Evolutionary conservation across 2,329 filamentous ascomycete species (phyloP).

Genomic region (Pyrenochaeta sp.): DNA sequence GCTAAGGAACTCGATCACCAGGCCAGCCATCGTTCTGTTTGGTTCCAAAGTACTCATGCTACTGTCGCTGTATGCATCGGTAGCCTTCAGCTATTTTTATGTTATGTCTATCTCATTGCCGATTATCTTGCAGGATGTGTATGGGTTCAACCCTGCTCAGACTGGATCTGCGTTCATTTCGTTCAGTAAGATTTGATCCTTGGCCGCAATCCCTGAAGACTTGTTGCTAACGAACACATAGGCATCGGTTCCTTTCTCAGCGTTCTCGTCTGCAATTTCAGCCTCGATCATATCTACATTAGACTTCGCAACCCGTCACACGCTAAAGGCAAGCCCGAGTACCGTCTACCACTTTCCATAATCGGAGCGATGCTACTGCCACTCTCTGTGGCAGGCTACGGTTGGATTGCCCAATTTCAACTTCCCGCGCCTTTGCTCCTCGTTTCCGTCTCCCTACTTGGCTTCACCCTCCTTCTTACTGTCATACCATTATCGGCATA

Average conservation of each 20-base stretch:
- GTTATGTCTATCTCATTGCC: constrained; percentile 58
- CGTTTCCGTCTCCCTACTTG: constrained; percentile 55
- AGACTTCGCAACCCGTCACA: constrained; percentile 54
- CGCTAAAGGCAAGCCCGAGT: constrained; percentile 60
- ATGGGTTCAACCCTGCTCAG: constrained; percentile 58
- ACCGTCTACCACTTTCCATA: constrained; percentile 63
- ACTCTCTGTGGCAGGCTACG: constrained; percentile 57
- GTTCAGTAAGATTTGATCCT: constrained; percentile 57
- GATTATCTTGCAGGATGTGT: constrained; percentile 51
- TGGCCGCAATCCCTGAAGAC: neutral
- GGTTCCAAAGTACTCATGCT: constrained; percentile 65
- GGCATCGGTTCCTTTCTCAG: constrained; percentile 60
- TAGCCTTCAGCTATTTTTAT: constrained; percentile 57
- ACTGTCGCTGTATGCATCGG: constrained; percentile 54
- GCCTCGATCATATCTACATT: constrained; percentile 64
- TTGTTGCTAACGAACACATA: constrained; percentile 5
- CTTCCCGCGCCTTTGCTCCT: constrained; percentile 58
- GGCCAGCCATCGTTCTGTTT: constrained; percentile 54
- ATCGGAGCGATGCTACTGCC: constrained; percentile 59
- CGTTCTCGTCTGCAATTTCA: constrained; percentile 60
- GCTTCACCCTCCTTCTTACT: constrained; percentile 56
- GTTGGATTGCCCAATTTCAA: constrained; percentile 59
- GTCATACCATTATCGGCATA: constrained; percentile 64
- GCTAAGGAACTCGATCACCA: constrained; percentile 50
- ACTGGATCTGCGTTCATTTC: constrained; percentile 64